Base-by-base conservation (phyloP, 2,329 filamentous ascomycete species). In the Remersonia thermophila region DNA sequence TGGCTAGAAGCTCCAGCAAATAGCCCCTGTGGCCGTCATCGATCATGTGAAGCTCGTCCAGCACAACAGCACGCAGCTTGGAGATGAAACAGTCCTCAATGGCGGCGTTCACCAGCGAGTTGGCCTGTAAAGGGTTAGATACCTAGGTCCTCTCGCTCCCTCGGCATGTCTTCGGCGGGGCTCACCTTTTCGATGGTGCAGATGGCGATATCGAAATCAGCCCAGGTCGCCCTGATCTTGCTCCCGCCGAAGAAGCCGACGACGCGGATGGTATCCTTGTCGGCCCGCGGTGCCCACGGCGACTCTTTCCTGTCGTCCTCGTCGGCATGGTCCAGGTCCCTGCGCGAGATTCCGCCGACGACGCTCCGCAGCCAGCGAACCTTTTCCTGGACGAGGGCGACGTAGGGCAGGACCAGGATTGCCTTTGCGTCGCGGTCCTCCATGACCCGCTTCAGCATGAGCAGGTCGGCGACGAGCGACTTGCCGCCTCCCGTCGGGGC, bases 31-130 rank as follows among this genome's bases (percentile, higher is more conserved):
- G 71, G 43, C 80, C 77, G 51, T 86, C 82, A 47, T 84, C 77
- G 30, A 86, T 66, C 80, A 87, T 85, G 52, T 87, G 82, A n/a
- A 86, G 60, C 52, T 87, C 82, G 48, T 87, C 82, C 25, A 86
- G 62, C 11, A 86, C 78, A 13, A 85, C 71, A 9, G 77, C 63
- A 32, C 70, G 72, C 30, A 87, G 59, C 14, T 74, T 66, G n/a
- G 66, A 61, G 40, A 84, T 69, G 3, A 66, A 73, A 50, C 71
- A 74, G 43, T 86, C 78, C 43, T 82, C 77, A 45, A 86, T 82
- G 11, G 80, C 77, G 15, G 69, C 62, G 47, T 87, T 86, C 18
- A 85, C 67, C 27, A 87, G 65, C 9, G 77, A 69, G 49, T 86
- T 87, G 36, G 81, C 81, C 78, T 83, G 36, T 5, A 14, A 9